Conservation (phyloP, 371 early-diverging fungal species). For the Saksenaea vasiformis region DNA sequence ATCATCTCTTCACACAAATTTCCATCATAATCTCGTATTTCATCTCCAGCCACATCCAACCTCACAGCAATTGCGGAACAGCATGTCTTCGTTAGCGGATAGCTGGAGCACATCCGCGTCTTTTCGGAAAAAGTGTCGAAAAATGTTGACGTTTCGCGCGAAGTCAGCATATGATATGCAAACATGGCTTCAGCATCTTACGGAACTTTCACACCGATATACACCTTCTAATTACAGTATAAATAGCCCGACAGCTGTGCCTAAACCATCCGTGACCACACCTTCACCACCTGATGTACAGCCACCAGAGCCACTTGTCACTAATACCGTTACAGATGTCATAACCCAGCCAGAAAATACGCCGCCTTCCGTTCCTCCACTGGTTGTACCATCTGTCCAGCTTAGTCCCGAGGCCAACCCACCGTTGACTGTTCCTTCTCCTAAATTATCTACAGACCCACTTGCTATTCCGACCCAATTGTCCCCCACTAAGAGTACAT, state of each 20-base stretch:
- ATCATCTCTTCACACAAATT: conserved; percentile 34
- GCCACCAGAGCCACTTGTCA: neutral
- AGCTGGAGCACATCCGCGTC: neutral
- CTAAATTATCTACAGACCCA: neutral
- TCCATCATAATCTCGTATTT: conserved; percentile 44
- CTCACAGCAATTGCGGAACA: neutral
- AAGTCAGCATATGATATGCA: conserved; percentile 44
- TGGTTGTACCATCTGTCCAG: no score
- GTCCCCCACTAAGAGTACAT: neutral
- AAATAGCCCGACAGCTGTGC: neutral
- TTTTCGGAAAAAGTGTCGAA: conserved; percentile 2
- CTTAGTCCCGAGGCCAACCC: no score
- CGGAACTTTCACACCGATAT: conserved; percentile 26
- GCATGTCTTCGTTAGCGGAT: neutral
- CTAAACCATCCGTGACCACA: neutral
- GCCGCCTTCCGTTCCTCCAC: no score
- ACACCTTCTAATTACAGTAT: conserved; percentile 7
- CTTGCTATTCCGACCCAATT: neutral
- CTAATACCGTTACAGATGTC: neutral
- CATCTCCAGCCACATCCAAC: conserved; percentile 35
- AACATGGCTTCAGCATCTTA: conserved; percentile 33
- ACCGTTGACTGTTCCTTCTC: neutral
- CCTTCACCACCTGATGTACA: neutral
- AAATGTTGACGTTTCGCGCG: conserved; percentile 29
- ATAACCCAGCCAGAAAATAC: no score